Percentiles rank a stretch among this genome's conserved stretches.
phyloP scores from a whole-genome alignment of 495 filamentous ascomycete species.

The Annulohypoxylon bovei region DNA sequence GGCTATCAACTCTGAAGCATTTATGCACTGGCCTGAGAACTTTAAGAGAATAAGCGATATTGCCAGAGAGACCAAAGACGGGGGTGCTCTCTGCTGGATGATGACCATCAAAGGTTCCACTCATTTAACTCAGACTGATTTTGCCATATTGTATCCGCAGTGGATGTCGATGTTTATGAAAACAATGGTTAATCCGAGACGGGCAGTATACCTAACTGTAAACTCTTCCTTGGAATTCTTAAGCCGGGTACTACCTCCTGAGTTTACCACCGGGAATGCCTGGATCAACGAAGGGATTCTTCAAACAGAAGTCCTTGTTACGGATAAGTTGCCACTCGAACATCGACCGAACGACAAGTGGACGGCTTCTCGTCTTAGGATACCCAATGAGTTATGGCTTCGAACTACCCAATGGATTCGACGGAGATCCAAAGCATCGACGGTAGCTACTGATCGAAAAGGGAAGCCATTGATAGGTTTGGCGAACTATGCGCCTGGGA shows the following conservation, averaged over 20 bases:
- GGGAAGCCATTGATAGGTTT: constrained; percentile 41
- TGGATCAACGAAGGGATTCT: constrained; percentile 57
- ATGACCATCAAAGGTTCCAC: constrained; percentile 68
- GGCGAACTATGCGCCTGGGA: constrained; percentile 49
- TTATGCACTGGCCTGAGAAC: constrained; percentile 69
- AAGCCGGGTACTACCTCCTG: constrained; percentile 52
- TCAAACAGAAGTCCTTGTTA: constrained; percentile 31
- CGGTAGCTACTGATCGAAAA: constrained; percentile 23
- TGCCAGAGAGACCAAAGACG: constrained; percentile 59
- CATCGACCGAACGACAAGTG: constrained; percentile 58
- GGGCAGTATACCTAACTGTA: constrained; percentile 67
- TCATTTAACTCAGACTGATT: constrained; percentile 67
- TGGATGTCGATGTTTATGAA: constrained; percentile 65
- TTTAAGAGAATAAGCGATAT: constrained; percentile 60
- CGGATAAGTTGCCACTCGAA: constrained; percentile 51
- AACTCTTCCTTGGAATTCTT: constrained; percentile 64
- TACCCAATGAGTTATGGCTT: constrained; percentile 58
- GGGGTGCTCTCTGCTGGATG: constrained; percentile 63
- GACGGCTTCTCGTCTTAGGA: constrained; percentile 57
- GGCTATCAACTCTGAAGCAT: constrained; percentile 69
- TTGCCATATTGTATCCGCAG: constrained; percentile 67
- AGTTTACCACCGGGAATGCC: constrained; percentile 47
- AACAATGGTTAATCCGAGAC: constrained; percentile 63
- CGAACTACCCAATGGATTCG: constrained; percentile 48
- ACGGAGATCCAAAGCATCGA: constrained; percentile 26